Percentiles rank a stretch among this genome's conserved stretches.
Evolutionary conservation across 768 basidiomycete genomes (phyloP).

Genomic region (Nidularia pulvinata): DNA sequence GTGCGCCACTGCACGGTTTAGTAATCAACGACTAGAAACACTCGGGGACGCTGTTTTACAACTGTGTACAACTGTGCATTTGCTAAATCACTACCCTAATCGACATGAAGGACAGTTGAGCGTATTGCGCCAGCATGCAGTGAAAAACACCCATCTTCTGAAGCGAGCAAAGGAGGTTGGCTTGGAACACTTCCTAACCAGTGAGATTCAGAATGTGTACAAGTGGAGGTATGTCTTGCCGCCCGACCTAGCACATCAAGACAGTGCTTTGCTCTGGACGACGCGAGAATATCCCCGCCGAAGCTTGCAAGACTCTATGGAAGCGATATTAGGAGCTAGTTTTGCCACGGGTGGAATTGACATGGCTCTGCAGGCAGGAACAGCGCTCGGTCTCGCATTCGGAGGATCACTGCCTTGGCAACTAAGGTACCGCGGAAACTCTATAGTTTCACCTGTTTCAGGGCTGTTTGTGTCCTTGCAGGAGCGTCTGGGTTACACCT

Average conservation of each 20-base stretch:
- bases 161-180: slow-evolving; percentile 62
- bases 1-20: slow-evolving; percentile 57
- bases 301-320: slow-evolving; percentile 88
- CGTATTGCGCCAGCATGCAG: slow-evolving; percentile 55
- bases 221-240: slow-evolving; percentile 59
- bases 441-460: slow-evolving; percentile 31
- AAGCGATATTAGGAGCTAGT: slow-evolving; percentile 79
- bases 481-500: slow-evolving; percentile 67
- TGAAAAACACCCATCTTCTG: slow-evolving; percentile 75
- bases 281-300: slow-evolving; percentile 58
- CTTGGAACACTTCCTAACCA: slow-evolving; percentile 63
- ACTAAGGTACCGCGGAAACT: slow-evolving; percentile 43
- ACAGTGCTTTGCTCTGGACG: slow-evolving; percentile 23
- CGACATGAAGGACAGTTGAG: slow-evolving; percentile 86
- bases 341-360: slow-evolving; percentile 73
- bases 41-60: slow-evolving; percentile 86
- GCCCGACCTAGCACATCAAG: slow-evolving; percentile 20
- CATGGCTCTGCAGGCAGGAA: slow-evolving; percentile 66
- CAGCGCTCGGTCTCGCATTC: slow-evolving; percentile 65
- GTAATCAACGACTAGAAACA: slow-evolving; percentile 86
- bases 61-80: slow-evolving; percentile 71
- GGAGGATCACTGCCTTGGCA: slow-evolving; percentile 74
- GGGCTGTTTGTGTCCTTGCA: slow-evolving; percentile 57
- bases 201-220: slow-evolving; percentile 50
- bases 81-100: slow-evolving; percentile 75